Evolutionary conservation across 345 rosid genomes (phyloP).

Genomic region (Populus euphratica): DNA sequence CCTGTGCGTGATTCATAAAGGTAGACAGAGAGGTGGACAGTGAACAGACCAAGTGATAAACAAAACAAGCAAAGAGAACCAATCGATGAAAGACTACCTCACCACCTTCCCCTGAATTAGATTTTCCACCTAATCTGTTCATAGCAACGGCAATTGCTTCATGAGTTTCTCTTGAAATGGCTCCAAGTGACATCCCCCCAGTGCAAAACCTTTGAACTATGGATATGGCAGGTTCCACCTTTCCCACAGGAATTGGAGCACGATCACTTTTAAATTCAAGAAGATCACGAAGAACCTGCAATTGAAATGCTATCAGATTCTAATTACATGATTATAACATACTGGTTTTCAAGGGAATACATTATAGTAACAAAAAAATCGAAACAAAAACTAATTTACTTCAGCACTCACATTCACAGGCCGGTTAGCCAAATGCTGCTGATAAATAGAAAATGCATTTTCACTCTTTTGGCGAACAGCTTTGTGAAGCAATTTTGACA

Average conservation of each 20-base stretch:
- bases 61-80: background rate
- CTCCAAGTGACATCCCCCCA: constrained; percentile 99
- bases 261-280: constrained; percentile 92
- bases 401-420: constrained; percentile 76
- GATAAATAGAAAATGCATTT: constrained; percentile 85
- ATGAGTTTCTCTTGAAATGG: constrained; percentile 98
- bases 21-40: background rate
- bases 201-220: constrained; percentile 95
- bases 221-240: constrained; percentile 83
- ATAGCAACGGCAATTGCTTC: constrained; percentile 98
- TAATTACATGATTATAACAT: constrained; percentile 7
- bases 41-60: constrained; percentile 3
- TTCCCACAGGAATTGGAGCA: constrained; percentile 83
- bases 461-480: constrained; percentile 97
- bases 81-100: constrained; percentile 50
- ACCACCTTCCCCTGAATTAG: constrained; percentile 99
- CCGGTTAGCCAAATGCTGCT: constrained; percentile 92
- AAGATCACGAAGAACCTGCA: constrained; percentile 94
- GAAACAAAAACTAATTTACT: constrained; percentile 7
- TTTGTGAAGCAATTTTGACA: constrained; percentile 95
- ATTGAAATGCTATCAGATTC: constrained; percentile 10
- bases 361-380: background rate
- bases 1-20: background rate
- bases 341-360: background rate
- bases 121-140: constrained; percentile 95